Base-by-base conservation (phyloP, 129 eudicot species). In the Flaveria trinervia region DNA sequence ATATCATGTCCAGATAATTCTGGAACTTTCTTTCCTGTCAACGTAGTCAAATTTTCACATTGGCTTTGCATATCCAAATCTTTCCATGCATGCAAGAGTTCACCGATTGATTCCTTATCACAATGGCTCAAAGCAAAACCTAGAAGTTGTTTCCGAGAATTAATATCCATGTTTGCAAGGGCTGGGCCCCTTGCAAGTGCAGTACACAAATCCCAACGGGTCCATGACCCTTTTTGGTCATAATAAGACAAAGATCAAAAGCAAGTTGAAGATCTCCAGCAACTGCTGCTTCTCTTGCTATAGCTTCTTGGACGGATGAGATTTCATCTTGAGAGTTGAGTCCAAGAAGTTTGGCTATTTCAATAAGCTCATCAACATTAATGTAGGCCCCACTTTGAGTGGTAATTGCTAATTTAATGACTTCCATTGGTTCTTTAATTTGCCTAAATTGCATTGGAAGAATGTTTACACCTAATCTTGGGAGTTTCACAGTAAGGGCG, bases 261-360 rank as follows among this genome's bases (percentile, higher is more conserved):
- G 99, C 93, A 75, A 95, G 87, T 66, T 89, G 99, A 62, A 95
- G 88, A 83, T 95, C 97, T 45, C 99, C 99, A 65, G 97, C 92
- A 82, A 87, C 91, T 71, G 99, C 97, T 70, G 99, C 99, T 88
- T 95, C 99, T 82, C 99, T 83, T 22, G 99, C 97, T 72, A 95
- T 89, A 70, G 96, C 97, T 87, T 95, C 99, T 75, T 95, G 97
- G 67, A 95, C 97, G 50, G 89, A 84, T 43, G 96, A 87, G 73
- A 92, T 91, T 60, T 92, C 96, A 65, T 91, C 96, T 45, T 91
- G 96, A 41, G 99, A 91, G 84, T 87, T 83, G 85, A 95, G 86
- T 56, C 99, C 97, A 62, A 95, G 89, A 78, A 91, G 96, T 68
- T 92, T 95, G 78, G 97, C 93, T 64, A 89, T 81, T 82, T 91